These are phyloP conservation scores for Coemansia sp. DNA, from an alignment of 192 early-diverging fungal species.

Conservation along the genomic window DNA sequence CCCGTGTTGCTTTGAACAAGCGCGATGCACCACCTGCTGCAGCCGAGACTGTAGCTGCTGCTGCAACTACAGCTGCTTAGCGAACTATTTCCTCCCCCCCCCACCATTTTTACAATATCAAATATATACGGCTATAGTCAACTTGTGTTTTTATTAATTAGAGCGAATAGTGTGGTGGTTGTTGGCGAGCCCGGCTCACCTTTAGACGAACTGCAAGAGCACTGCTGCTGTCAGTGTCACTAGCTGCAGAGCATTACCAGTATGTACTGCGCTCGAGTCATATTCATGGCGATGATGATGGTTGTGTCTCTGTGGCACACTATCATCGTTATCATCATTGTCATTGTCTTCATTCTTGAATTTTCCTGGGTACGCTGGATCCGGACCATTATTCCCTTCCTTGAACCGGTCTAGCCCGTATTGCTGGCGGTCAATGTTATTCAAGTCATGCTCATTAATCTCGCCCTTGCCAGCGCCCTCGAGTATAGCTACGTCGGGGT, in stretches of 20 bases:
- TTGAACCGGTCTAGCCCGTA: slow-evolving; percentile 33
- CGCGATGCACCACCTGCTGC: neutral
- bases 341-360: slow-evolving; percentile 33
- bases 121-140: neutral
- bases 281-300: slow-evolving; percentile 9
- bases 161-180: neutral
- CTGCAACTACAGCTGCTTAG: neutral
- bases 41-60: neutral
- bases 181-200: neutral
- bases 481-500: slow-evolving; percentile 39
- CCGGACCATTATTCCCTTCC: slow-evolving; percentile 4
- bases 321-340: slow-evolving; percentile 9
- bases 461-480: slow-evolving; percentile 39
- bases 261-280: slow-evolving; percentile 2
- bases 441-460: slow-evolving; percentile 38
- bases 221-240: neutral
- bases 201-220: neutral
- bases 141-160: neutral
- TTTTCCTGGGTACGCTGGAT: slow-evolving; percentile 43
- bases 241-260: neutral
- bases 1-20: slow-evolving; percentile 62
- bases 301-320: neutral
- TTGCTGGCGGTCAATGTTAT: slow-evolving; percentile 28
- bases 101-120: neutral
- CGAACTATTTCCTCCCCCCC: no score